These are phyloP conservation scores for Pichia gijzeniarum DNA, from an alignment of 805 yeast genomes.

Conservation along the genomic window DNA sequence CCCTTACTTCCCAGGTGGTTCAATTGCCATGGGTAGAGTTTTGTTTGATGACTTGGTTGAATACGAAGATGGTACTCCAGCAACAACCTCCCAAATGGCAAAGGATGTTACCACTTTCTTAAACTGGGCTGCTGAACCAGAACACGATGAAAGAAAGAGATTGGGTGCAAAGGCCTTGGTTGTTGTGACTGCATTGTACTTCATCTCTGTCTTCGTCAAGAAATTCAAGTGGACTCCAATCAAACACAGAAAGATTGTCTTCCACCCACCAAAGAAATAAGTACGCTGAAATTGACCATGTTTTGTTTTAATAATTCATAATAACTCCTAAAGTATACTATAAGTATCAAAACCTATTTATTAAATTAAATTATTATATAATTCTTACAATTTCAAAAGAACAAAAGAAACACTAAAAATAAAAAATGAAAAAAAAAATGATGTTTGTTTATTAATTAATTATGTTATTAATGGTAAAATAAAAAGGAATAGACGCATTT, in stretches of 20 bases:
- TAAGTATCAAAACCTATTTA: too few relatives aligned
- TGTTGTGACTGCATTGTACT: constrained; percentile 70
- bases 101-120: constrained; percentile 94
- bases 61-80: constrained; percentile 98
- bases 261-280: constrained; percentile 82
- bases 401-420: too few relatives aligned
- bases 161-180: constrained; percentile 90
- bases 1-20: constrained; percentile 99
- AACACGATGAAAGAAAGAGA: constrained; percentile 96
- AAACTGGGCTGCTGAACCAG: constrained; percentile 98
- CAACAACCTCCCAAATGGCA: constrained; percentile 98
- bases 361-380: too few relatives aligned
- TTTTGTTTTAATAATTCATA: too few relatives aligned
- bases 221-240: constrained; percentile 97
- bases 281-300: too few relatives aligned
- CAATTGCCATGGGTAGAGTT: constrained; percentile 99
- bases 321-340: too few relatives aligned
- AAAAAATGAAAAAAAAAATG: too few relatives aligned
- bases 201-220: constrained; percentile 85
- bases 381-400: too few relatives aligned
- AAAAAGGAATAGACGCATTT: too few relatives aligned
- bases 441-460: too few relatives aligned
- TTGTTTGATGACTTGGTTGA: constrained; percentile 96
- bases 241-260: constrained; percentile 90
- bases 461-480: too few relatives aligned